phyloP scores from a whole-genome alignment of 805 yeast genomes.

The Candida bentonensis region DNA sequence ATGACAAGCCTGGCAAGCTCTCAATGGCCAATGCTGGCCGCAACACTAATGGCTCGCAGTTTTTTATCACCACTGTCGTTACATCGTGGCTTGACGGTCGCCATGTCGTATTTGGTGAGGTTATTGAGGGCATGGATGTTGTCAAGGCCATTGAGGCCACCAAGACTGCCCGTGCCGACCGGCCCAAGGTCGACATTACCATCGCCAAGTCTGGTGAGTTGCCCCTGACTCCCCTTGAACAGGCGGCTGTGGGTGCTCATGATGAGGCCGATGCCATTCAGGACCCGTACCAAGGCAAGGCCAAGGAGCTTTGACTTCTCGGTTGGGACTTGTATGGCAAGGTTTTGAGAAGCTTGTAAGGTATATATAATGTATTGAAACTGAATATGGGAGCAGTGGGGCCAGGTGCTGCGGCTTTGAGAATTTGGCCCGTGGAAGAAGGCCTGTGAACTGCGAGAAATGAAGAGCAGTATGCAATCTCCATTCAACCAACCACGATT shows the following conservation, averaged over 20 bases:
- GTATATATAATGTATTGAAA: too few species aligned
- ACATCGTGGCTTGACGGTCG: conserved; percentile 87
- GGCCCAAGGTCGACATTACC: conserved; percentile 51
- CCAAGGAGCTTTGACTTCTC: neutral
- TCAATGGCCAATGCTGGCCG: conserved; percentile 71
- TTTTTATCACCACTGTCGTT: conserved; percentile 83
- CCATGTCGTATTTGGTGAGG: conserved; percentile 96
- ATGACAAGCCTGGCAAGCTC: conserved; percentile 49
- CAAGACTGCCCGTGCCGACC: conserved; percentile 56
- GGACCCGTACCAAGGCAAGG: too few species aligned
- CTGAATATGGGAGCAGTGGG: too few species aligned
- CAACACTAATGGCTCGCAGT: conserved; percentile 76
- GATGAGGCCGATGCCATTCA: neutral
- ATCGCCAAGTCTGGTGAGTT: conserved; percentile 64
- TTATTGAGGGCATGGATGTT: conserved; percentile 67
- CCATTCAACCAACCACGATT: too few species aligned
- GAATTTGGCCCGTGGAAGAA: too few species aligned
- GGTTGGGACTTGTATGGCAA: too few species aligned
- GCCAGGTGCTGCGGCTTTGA: too few species aligned
- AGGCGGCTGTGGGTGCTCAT: neutral
- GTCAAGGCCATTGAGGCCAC: conserved; percentile 61
- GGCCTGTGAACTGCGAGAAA: too few species aligned
- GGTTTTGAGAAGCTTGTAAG: too few species aligned
- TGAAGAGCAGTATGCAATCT: too few species aligned
- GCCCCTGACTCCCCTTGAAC: neutral